Evolutionary conservation across 106 monocot species (phyloP), one percentile per base, ranked within the genome.

Genomic region (Allium fistulosum): DNA sequence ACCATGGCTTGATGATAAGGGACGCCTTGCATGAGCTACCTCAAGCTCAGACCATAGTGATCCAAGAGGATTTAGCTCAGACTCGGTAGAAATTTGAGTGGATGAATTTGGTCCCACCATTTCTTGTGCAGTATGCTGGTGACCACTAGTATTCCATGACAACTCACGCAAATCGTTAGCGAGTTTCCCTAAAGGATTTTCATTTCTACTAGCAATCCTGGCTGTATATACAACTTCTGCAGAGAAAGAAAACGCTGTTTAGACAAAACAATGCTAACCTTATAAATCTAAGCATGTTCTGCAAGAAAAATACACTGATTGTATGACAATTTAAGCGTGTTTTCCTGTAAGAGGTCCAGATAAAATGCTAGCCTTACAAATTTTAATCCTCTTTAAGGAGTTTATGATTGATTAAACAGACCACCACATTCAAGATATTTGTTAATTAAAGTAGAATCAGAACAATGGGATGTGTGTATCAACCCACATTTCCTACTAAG

Each of bases 31-130:
- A 53, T 87, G 80, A 26, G 75, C 56, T 27, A 75, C 87, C 67
- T 91, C 87, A 12, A 99, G 75, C 57, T 99, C 99, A 53, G 99
- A 93, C 79, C 81, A 93, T 1, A 85, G 67, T 46, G 83, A 66
- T 26, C 90, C 90, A 76, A 90, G 85, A 66, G 93, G 87, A 78
- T 85, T 85, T 46, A 85, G 15, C 57, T 83, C 78, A 80, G 77
- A 79, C 59, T 85, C 76, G 15, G 67, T 58, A 11, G 52, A 48
- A 69, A 82, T 55, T 26, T 76, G 72, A 63, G 57, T 49, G 1
- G 63, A 17, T 28, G 66, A 72, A 52, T 28, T 75, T n/a, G 55
- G 48, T 27, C 83, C 71, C 50, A 64, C 85, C 61, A 73, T 60
- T 67, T 81, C 80, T 61, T 66, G 17, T 50, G 73, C 53, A 26